phyloP scores from a whole-genome alignment of 108 stramenopile species.

The Schizochytrium sp. region DNA sequence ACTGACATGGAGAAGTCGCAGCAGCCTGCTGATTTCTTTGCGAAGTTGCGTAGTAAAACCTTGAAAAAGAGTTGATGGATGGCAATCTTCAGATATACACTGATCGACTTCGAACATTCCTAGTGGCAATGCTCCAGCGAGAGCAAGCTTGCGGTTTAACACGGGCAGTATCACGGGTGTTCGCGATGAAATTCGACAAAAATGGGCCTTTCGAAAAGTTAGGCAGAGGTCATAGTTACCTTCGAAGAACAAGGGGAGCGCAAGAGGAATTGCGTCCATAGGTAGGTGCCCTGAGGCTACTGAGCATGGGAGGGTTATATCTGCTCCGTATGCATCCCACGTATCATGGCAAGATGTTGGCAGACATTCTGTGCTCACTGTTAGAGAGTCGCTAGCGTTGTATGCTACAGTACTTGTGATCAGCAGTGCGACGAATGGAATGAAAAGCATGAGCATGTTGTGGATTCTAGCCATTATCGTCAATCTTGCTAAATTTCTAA shows the following conservation, averaged over 20 bases:
- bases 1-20: not conserved
- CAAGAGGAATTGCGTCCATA: not conserved
- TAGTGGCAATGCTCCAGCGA: slow-evolving; percentile 17
- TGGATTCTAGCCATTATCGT: no score
- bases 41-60: not conserved
- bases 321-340: slow-evolving; percentile 25
- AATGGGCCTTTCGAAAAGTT: slow-evolving; percentile 16
- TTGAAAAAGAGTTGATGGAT: not conserved
- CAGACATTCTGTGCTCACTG: not conserved
- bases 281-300: slow-evolving; percentile 50
- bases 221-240: slow-evolving; percentile 50
- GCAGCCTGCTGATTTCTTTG: not conserved
- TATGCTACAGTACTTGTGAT: not conserved
- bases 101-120: slow-evolving; percentile 41
- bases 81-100: slow-evolving; percentile 30
- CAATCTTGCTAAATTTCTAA: no score
- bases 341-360: not conserved
- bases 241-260: slow-evolving; percentile 23
- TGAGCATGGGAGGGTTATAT: slow-evolving; percentile 15
- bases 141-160: not conserved
- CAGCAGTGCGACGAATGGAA: not conserved
- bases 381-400: slow-evolving; percentile 7
- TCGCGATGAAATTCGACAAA: not conserved
- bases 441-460: not conserved
- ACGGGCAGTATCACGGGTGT: slow-evolving; percentile 23